Base-by-base conservation (phyloP, 495 filamentous ascomycete species). In the Trichoderma parareesei region DNA sequence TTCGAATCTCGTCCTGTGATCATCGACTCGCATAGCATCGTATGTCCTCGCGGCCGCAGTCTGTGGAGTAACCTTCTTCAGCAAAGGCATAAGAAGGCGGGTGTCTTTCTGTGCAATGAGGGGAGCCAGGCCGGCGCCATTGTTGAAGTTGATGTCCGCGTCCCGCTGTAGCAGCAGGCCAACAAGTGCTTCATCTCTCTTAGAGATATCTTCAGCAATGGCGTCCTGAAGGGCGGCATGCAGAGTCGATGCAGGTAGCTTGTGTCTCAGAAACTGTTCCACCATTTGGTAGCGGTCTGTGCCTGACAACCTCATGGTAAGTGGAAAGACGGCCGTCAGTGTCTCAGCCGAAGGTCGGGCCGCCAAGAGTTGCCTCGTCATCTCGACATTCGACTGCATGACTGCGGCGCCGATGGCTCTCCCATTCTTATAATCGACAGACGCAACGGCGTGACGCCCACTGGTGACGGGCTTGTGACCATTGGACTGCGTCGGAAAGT, bases 81-180 rank as follows among this genome's bases (percentile, higher is more conserved):
- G 71, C 13, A 82, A 55, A 1, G 68, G 71, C 16, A 73, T 71
- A 0, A 82, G 67, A 4, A 82, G 69, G 3, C 49, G 33, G 0
- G 73, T 20, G 18, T 82, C 77, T 6, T 68, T 72, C 37, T 76
- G 75, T 0, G 67, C 55, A 62, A 82, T 72, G 3, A 77, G 76
- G 0, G 78, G 71, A 2, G 75, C 65, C n/a, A 82, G 72, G 3
- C 74, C 70, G 11, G 74, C 71, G 2, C 78, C 76, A 57, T 77
- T 73, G 59, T 80, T 78, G 62, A 78, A 77, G 65, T 80, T 78
- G 3, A 76, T 71, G 44, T 79, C 77, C 10, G 77, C 75, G 55
- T 77, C 77, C 57, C 79, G 69, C 18, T 72, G 73, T 16, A 82
- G 69, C 49, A 82, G 67, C 14, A 82, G 72, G 18, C 73, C 67